Evolutionary conservation across 176 grass and related monocot species (phyloP).

Genomic region (Bothriochloa decipiens): DNA sequence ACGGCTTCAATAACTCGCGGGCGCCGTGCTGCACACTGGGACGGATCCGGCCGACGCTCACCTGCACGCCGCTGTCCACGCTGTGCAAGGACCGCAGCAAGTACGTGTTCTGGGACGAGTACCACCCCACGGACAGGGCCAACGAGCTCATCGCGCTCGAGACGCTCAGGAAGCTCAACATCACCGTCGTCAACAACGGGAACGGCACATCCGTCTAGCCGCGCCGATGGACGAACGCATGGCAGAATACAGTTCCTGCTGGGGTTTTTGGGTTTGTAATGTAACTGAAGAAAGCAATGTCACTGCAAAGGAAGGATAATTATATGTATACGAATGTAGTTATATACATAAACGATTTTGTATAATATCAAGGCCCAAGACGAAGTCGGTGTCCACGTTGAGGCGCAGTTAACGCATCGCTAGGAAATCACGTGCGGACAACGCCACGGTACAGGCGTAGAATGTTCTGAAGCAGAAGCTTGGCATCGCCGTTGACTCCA

Average conservation of each 20-base stretch:
- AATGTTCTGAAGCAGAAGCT: too few relatives aligned
- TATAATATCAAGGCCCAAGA: too few relatives aligned
- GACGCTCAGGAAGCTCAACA: slow-evolving; percentile 71
- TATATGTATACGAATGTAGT: not conserved
- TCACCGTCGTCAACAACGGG: slow-evolving; percentile 42
- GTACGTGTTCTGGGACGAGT: slow-evolving; percentile 97
- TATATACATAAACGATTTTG: not conserved
- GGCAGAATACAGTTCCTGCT: not conserved
- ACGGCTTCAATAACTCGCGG: slow-evolving; percentile 87
- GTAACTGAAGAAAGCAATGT: not conserved
- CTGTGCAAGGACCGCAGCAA: slow-evolving; percentile 85
- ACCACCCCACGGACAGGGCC: slow-evolving; percentile 89
- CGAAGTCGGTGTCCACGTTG: too few relatives aligned
- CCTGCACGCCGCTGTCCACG: slow-evolving; percentile 85
- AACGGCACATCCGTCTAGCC: slow-evolving; percentile 38
- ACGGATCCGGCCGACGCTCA: slow-evolving; percentile 68
- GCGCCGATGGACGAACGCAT: too few relatives aligned
- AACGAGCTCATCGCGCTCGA: slow-evolving; percentile 91
- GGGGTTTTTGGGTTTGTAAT: not conserved
- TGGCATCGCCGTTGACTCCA: too few relatives aligned
- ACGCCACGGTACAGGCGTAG: too few relatives aligned
- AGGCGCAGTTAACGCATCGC: too few relatives aligned
- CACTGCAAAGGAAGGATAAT: not conserved
- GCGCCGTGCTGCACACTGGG: slow-evolving; percentile 84
- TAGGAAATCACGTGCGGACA: too few relatives aligned